Evolutionary conservation across 1,284 basidiomycete species (phyloP), one percentile per base, ranked within the genome.

Genomic region (Puccinia brachypodii): DNA sequence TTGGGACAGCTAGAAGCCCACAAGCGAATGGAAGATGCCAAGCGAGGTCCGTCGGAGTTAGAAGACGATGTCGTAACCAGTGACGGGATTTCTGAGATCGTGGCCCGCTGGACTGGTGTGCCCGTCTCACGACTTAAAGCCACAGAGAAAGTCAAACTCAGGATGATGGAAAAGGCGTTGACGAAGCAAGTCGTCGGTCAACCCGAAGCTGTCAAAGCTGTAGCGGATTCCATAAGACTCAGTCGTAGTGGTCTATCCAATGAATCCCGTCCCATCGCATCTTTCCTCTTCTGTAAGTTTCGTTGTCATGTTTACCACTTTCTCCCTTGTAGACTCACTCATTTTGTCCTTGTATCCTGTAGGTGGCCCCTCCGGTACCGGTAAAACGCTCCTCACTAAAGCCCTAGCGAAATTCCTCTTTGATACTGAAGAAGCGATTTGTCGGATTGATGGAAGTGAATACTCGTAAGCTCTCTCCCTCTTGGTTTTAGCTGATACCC

Each of bases 151-250:
- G 82, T 88, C 74, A 89, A 89, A 85, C 85, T 89, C 3, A 86
- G 89, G n/a, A 86, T 86, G 82, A 87, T 89, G 84, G 88, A 89
- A 83, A 88, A 87, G 84, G 85, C 87, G 44, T 86, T 89, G 71
- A 83, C 85, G 40, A 87, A 87, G 82, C 87, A 87, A 75, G 82
- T 83, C 2, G 69, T 77, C 22, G 74, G 74, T 25, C 81, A 82
- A 84, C 88, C 89, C 40, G 89, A 90, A 83, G 90, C 89, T 6
- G 88, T 90, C 85, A 88, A 87, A 82, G 89, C 89, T 25, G 89
- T 90, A 69, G 87, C 89, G 22, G 89, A 90, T 83, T 89, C 89
- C 0, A 89, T 90, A 83, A 88, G 89, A 66, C 88, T 90, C 42
- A 89, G 87, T 82, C 87, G 90, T 66, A 89, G 88, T n/a, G 90